A percentile compares a stretch with the other conserved stretches of the same genome.
These are phyloP conservation scores for Stephania yunnanensis DNA, from an alignment of 164 flowering plant species.

Conservation along the genomic window DNA sequence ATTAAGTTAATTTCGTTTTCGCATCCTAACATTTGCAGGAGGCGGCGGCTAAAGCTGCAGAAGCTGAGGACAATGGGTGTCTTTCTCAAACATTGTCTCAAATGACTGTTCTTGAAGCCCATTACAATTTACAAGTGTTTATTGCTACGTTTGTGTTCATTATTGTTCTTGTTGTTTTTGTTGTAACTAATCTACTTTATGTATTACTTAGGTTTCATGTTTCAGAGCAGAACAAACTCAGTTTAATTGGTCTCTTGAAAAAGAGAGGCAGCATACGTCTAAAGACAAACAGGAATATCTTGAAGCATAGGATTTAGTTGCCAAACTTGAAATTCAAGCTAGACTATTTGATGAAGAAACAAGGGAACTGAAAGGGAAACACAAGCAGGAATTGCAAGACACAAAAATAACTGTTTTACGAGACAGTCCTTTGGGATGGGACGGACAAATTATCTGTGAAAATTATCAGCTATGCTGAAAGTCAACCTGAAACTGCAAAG, in stretches of 20 bases:
- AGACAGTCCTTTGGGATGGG: constrained; percentile 36
- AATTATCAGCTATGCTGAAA: too few species aligned
- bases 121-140: constrained; percentile 8
- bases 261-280: constrained; percentile 96
- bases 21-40: constrained; percentile 44
- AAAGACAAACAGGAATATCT: constrained; percentile 94
- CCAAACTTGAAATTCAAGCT: constrained; percentile 80
- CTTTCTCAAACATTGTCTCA: constrained; percentile 92
- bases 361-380: constrained; percentile 64
- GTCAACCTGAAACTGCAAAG: too few species aligned
- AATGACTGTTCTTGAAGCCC: constrained; percentile 96
- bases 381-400: constrained; percentile 70
- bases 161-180: neutral
- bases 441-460: neutral
- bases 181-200: constrained; percentile 19
- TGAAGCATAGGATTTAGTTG: constrained; percentile 89
- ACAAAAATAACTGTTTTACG: constrained; percentile 66
- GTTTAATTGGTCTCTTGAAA: constrained; percentile 76
- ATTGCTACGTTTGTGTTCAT: constrained; percentile 30
- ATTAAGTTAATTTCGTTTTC: constrained; percentile 1
- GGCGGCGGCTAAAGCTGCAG: constrained; percentile 93
- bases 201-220: constrained; percentile 73
- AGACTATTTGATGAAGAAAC: constrained; percentile 84
- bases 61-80: constrained; percentile 87
- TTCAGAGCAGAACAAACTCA: constrained; percentile 96